phyloP scores from a whole-genome alignment of 495 filamentous ascomycete species.

The Extremus antarcticus region DNA sequence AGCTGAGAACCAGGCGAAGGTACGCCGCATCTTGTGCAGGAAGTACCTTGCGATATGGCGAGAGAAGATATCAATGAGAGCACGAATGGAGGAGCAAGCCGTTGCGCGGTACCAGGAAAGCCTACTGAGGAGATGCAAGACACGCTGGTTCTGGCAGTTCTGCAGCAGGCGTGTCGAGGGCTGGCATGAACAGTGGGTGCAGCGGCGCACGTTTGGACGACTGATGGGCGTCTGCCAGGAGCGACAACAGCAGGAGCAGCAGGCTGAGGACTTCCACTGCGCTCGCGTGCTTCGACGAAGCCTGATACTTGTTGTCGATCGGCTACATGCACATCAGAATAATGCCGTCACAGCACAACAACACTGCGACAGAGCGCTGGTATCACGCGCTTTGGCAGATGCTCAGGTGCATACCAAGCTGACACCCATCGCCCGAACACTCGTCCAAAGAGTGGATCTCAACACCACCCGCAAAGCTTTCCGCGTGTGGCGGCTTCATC shows the following conservation, averaged over 20 bases:
- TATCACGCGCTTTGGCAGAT: conserved; percentile 28
- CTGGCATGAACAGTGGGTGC: conserved; percentile 10
- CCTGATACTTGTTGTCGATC: background rate
- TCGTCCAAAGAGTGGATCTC: conserved; percentile 38
- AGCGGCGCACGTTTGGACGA: conserved; percentile 10
- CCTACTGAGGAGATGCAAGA: conserved; percentile 5
- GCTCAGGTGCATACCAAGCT: conserved; percentile 37
- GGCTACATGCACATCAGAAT: background rate
- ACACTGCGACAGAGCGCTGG: background rate
- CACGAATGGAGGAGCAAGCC: conserved; percentile 16
- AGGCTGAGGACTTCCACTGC: conserved; percentile 19
- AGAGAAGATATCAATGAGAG: conserved; percentile 31
- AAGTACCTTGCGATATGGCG: conserved; percentile 50
- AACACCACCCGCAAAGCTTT: conserved; percentile 42
- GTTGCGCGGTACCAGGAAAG: conserved; percentile 10
- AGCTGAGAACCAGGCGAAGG: conserved; percentile 55
- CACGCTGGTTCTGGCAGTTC: conserved; percentile 18
- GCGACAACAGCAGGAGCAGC: conserved; percentile 6
- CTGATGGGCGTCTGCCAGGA: conserved; percentile 9
- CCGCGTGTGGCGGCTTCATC: conserved; percentile 40
- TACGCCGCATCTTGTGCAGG: conserved; percentile 47
- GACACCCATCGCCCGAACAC: conserved; percentile 31
- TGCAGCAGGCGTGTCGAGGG: conserved; percentile 12
- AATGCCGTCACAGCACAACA: background rate
- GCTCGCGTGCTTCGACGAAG: background rate